These are phyloP conservation scores for Pyrus hybrid DNA, from an alignment of 331 rosid genomes.

Conservation along the genomic window DNA sequence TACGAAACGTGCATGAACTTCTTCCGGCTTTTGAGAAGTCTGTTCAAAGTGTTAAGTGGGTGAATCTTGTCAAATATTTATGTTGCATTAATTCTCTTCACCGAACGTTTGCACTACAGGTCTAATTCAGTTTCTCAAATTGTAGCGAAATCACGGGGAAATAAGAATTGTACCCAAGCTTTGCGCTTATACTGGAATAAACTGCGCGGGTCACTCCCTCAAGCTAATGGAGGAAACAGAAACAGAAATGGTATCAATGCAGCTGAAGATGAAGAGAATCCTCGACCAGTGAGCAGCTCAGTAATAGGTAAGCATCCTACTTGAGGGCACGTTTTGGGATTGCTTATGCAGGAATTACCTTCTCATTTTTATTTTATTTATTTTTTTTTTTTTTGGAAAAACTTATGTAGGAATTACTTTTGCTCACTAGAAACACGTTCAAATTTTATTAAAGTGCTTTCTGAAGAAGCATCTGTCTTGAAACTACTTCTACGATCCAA, in stretches of 20 bases:
- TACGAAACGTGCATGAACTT: conserved; percentile 16
- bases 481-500: too few species aligned
- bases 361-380: too few species aligned
- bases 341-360: not conserved
- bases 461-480: too few species aligned
- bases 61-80: not conserved
- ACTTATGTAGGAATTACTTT: not conserved
- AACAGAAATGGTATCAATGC: not conserved
- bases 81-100: not conserved
- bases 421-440: too few species aligned
- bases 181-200: not conserved
- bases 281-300: not conserved
- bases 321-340: not conserved
- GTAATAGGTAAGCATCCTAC: not conserved
- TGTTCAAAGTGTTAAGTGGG: conserved; percentile 7
- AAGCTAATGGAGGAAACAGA: not conserved
- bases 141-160: not conserved
- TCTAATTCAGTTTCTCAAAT: not conserved
- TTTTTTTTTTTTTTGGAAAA: too few species aligned
- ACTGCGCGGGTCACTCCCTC: not conserved
- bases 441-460: too few species aligned
- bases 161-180: not conserved
- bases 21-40: not conserved
- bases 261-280: conserved; percentile 11
- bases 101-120: not conserved